Conservation (phyloP, 164 flowering plant species). For the Tinospora cordifolia region DNA sequence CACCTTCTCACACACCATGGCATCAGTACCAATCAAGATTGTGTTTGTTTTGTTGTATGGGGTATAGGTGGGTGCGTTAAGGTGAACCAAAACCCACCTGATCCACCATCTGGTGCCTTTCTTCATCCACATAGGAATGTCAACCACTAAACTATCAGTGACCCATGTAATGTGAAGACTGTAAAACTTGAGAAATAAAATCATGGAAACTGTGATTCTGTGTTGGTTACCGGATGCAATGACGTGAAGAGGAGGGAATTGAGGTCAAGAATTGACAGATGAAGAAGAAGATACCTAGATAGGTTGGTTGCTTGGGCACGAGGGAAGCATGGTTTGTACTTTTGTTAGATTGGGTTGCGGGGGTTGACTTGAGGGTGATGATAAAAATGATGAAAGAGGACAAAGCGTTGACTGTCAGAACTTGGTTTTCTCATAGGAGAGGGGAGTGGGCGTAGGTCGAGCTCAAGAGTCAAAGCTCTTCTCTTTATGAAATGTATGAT, state of each 20-base stretch:
- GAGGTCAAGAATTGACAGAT: background rate
- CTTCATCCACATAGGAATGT: background rate
- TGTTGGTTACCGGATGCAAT: background rate
- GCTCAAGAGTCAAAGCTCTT: background rate
- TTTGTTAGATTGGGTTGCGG: background rate
- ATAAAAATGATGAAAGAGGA: background rate
- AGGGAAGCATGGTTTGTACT: background rate
- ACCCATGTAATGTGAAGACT: too few relatives aligned
- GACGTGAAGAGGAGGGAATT: background rate
- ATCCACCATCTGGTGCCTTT: background rate
- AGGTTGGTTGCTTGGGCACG: background rate
- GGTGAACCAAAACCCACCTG: slow-evolving; percentile 19
- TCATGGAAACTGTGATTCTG: too few relatives aligned
- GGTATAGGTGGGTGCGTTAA: slow-evolving; percentile 3
- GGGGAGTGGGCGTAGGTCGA: background rate
- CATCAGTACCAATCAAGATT: slow-evolving; percentile 4
- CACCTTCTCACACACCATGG: background rate
- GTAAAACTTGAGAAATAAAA: too few relatives aligned
- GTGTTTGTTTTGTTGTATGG: slow-evolving; percentile 3
- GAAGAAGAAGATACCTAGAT: background rate
- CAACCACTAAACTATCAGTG: slow-evolving; percentile 17
- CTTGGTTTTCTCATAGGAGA: background rate
- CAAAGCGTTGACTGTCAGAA: slow-evolving; percentile 5
- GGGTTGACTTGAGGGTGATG: background rate
- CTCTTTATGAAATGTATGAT: background rate